Evolutionary conservation across 1,139 yeast species (phyloP), one percentile per base, ranked within the genome.

Genomic region (Debaryomyces udenii): DNA sequence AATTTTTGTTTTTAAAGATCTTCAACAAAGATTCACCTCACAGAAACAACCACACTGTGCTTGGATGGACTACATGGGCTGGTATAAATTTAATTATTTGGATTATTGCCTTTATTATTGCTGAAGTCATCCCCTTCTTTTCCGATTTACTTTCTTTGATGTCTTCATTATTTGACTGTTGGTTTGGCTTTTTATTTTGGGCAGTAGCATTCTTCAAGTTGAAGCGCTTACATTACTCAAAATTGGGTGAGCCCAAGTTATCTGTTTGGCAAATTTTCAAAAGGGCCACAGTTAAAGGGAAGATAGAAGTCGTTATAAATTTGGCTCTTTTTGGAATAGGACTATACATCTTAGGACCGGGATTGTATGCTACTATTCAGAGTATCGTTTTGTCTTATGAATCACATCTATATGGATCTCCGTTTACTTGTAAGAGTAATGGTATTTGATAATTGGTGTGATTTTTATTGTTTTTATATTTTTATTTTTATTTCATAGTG

Each of bases 131-230:
- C 52, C 86, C 86, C 10, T 80, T 80, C 58, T 80, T 80, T 57
- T 70, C 79, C 23, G 84, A 79, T 51, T 61, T 80, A 49, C 64
- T 80, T 35, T 70, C 82, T 5, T 63, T 80, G 52, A 79, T 80
- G 84, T 74, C 79, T n/a, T 78, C 85, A 3, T 62, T 80, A 39
- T 80, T 80, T 52, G 85, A 79, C 56, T 77, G 83, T 54, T 80
- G 83, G 81, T 80, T 80, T 51, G 85, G 85, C 0, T 80, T 76
- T 52, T 76, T 80, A 15, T 80, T 80, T 52, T 80, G 85, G 85
- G 83, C 83, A n/a, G 71, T 77, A 27, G 84, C 85, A 0, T 80
- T 59, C 56, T 68, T 79, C 53, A 70, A 70, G 50, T 61, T 74
- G 48, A 66, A 61, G 46, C 62, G 62, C 37, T 49, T 49, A 14